Percentiles rank a stretch among this genome's conserved stretches.
Conservation (phyloP, 225 moss, liverwort and hornwort species). For the Pseudoscleropodium purum region DNA sequence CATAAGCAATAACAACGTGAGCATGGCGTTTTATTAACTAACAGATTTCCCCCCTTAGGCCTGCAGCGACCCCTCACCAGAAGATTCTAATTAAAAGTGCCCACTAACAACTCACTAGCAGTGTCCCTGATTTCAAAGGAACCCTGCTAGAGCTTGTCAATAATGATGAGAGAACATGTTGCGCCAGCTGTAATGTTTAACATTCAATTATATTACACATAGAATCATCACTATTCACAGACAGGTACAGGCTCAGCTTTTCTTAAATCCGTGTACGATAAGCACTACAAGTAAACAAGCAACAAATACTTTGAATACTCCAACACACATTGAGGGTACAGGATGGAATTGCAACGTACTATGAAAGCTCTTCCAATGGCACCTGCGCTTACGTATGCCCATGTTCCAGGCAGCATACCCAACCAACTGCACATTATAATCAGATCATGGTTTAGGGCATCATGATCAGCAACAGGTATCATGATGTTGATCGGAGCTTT, state of each 20-base stretch:
- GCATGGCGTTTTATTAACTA: not conserved
- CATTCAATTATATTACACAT: not conserved
- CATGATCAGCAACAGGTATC: not conserved
- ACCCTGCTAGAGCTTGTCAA: not conserved
- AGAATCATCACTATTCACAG: not conserved
- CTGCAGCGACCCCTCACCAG: not conserved
- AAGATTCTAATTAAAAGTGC: not conserved
- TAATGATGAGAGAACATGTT: not conserved
- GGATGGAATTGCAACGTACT: constrained; percentile 35
- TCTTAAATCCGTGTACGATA: not conserved
- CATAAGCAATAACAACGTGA: not conserved
- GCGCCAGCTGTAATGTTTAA: not conserved
- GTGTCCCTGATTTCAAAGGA: not conserved
- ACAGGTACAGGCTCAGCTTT: not conserved
- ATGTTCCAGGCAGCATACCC: constrained; percentile 96
- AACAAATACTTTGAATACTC: not conserved
- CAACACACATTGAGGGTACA: not conserved
- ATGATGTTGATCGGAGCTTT: not conserved
- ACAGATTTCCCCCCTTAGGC: not conserved
- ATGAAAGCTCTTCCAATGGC: constrained; percentile 81
- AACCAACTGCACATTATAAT: constrained; percentile 65
- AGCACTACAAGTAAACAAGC: not conserved
- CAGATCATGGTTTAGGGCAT: not conserved
- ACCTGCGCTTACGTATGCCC: constrained; percentile 96
- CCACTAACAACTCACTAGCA: not conserved